These are phyloP conservation scores for Calonectria leucothoes DNA, from an alignment of 2,329 filamentous ascomycete genomes.

Conservation along the genomic window DNA sequence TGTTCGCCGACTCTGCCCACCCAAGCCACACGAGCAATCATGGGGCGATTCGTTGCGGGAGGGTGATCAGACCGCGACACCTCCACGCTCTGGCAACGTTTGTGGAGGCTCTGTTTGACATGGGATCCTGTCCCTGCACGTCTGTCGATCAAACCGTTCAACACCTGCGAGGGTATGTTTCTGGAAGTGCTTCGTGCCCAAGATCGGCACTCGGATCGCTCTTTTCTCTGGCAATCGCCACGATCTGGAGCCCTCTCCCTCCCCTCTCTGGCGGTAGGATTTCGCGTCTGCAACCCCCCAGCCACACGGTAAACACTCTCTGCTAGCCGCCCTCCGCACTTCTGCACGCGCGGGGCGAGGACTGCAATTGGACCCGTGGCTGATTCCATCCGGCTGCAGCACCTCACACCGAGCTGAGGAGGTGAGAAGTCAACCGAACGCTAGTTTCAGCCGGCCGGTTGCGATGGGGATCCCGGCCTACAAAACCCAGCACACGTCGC, in stretches of 20 bases:
- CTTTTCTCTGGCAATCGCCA: background rate
- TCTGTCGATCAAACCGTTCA: conserved; percentile 22
- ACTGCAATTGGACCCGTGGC: conserved; percentile 5
- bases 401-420: background rate
- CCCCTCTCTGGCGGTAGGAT: background rate
- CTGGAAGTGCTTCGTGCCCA: conserved; percentile 6
- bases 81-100: background rate
- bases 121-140: conserved; percentile 15
- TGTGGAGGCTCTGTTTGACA: conserved; percentile 17
- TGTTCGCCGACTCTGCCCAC: background rate
- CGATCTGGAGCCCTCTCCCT: background rate
- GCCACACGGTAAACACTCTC: background rate
- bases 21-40: background rate
- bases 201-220: background rate
- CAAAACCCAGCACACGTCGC: background rate
- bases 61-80: conserved; percentile 3
- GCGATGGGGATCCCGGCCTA: background rate
- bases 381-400: conserved; percentile 3
- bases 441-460: conserved; percentile 1
- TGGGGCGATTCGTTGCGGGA: background rate
- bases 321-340: background rate
- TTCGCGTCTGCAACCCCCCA: background rate
- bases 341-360: background rate
- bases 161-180: conserved; percentile 3
- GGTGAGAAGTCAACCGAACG: background rate